Evolutionary conservation across 768 basidiomycete genomes (phyloP), one percentile per base, ranked within the genome.

Genomic region (Termitomyces eurrhizus): DNA sequence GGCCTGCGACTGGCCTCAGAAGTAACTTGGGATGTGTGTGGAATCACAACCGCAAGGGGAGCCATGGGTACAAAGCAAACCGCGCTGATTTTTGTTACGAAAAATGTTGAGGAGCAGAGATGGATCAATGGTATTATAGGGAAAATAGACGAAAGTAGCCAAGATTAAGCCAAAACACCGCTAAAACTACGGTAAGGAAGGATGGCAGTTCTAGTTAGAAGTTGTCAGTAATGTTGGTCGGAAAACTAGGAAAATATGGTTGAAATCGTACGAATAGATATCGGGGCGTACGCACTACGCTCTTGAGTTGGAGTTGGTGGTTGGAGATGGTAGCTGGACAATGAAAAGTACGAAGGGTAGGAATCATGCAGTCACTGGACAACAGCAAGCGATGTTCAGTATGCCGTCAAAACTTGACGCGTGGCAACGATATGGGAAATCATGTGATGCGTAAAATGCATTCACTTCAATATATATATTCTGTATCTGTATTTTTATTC

Each of bases 1-100:
- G 67, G 59, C 44, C 64, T 66, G 48, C 68, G 68, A 49, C 66
- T 61, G 37, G 71, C 64, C 37, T 74, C 72, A 42, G 69, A 60
- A 46, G 67, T 57, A 48, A 65, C 49, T 51, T 72, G 71, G 33
- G 73, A 66, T n/a, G 72, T 69, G 56, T 73, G 72, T 36, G 72
- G 69, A 52, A 74, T 69, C 39, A 71, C 60, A 18, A 68, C 57
- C 18, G 65, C 53, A 41, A 68, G 70, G 52, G 70, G 53, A 57
- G 69, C 59, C 70, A 73, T 73, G 56, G 35, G 36, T 50, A 36
- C 26, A n/a, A 33, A 44, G 44, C 21, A 13, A 24, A 14, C 42
- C 35, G 57, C 24, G 44, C 48, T 32, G 44, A 50, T 37, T 29
- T 54, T 32, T 55, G 41, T 54, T 24, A 36, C 24, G 11, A 41